Base-by-base conservation (phyloP, 441 rosid genomes). In the Hura crepitans region DNA sequence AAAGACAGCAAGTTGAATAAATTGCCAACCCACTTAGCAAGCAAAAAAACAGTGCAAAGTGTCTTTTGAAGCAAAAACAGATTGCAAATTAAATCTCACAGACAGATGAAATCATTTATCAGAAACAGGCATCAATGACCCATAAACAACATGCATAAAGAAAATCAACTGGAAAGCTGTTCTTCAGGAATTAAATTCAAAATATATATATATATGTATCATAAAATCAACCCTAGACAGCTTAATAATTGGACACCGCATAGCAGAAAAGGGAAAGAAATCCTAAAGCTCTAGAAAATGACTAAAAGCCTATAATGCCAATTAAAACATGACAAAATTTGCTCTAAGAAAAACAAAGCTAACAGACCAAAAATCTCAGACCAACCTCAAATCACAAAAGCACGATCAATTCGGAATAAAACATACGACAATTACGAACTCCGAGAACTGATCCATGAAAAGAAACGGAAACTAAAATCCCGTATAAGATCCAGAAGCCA, bases 401-500 rank as follows among this genome's bases (percentile, higher is more conserved):
- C 28, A 61, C 3, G 23, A 60, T 15, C 27, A 65, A 61, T 37
- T 25, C 23, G n/a, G 14, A 31, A 57, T 27, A 20, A 35, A 13
- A 2, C 27, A 65, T 65, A 14, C 13, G 1, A 9, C 61, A 27
- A 56, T 56, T 28, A 28, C 61, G 11, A 63, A 59, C 31, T 67
- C 33, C 7, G 53, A 30, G 22, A 62, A 71, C 55, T 31, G n/a
- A 65, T 28, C 42, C 65, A 39, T 5, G 63, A 75, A 46, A 42
- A 55, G 8, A 49, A 72, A 72, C 30, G 59, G 67, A 65, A 39
- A 22, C 18, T 18, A 25, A 43, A 51, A 68, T 61, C 51, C 68
- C 2, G 18, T 28, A 31, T 12, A 70, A 69, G 60, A 70, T 68
- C 73, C 74, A 57, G 10, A 51, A 35, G 55, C 37, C 56, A 46